Evolutionary conservation across 495 filamentous ascomycete genomes (phyloP).

Genomic region (Trypethelium eluteriae): DNA sequence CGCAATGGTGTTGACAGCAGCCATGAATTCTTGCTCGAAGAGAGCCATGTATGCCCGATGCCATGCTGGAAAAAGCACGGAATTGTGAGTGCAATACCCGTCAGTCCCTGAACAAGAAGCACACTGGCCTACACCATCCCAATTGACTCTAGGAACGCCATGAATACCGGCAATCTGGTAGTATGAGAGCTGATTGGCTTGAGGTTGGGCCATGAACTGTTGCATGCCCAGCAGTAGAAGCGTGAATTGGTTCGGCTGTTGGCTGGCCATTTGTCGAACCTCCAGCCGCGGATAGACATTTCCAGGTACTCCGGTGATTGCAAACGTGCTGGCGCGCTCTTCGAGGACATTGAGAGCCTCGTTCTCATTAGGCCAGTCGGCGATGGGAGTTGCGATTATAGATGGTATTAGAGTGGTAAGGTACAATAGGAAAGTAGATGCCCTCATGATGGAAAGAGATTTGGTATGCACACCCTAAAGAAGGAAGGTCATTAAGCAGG

Average conservation of each 20-base stretch:
- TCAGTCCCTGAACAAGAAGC: conserved; percentile 19
- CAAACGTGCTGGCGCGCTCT: conserved; percentile 18
- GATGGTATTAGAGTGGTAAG: background rate
- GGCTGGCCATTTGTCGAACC: conserved; percentile 24
- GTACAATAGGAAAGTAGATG: background rate
- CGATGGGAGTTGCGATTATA: background rate
- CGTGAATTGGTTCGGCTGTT: conserved; percentile 30
- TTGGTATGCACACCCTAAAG: background rate
- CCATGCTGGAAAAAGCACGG: conserved; percentile 41
- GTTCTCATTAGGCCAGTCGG: background rate
- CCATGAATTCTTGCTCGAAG: conserved; percentile 26
- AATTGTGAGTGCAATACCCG: conserved; percentile 39
- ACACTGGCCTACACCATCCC: conserved; percentile 23
- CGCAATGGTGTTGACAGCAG: conserved; percentile 23
- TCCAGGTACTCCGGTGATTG: conserved; percentile 27
- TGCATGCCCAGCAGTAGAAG: conserved; percentile 30
- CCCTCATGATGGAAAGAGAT: background rate
- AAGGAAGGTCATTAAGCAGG: background rate
- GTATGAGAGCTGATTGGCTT: conserved; percentile 26
- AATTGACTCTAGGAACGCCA: conserved; percentile 23
- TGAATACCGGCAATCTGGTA: conserved; percentile 34
- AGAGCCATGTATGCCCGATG: conserved; percentile 37
- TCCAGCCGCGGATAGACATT: conserved; percentile 29
- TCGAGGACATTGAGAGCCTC: conserved; percentile 16
- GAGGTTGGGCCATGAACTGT: conserved; percentile 25